Percentiles rank a stretch among this genome's conserved stretches.
phyloP scores from a whole-genome alignment of 73 alveolate genomes.

The Stentor roeselii region DNA sequence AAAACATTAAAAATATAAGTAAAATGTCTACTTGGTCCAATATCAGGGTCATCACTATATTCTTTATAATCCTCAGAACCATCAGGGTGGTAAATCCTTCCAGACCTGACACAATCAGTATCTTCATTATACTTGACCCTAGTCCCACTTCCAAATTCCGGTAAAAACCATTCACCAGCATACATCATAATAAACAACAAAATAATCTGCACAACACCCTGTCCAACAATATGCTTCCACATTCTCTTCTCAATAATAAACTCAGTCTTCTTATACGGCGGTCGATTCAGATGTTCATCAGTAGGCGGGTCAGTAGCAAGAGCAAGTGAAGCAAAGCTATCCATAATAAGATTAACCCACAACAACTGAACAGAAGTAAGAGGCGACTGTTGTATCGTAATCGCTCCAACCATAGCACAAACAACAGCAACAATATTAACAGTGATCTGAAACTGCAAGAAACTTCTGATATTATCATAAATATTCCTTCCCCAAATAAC shows the following conservation, averaged over 20 bases:
- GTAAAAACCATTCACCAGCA: conserved; percentile 61
- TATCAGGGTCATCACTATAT: conserved; percentile 49
- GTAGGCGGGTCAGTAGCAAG: conserved; percentile 93
- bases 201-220: conserved; percentile 60
- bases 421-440: conserved; percentile 81
- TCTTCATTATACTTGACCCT: too few relatives aligned
- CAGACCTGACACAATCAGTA: background rate
- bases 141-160: conserved; percentile 42
- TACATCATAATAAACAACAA: conserved; percentile 50
- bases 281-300: conserved; percentile 63
- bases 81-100: conserved; percentile 29
- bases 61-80: conserved; percentile 54
- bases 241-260: conserved; percentile 74
- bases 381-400: conserved; percentile 72
- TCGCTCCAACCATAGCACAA: conserved; percentile 79
- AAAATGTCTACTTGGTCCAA: conserved; percentile 85
- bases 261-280: conserved; percentile 75
- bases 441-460: conserved; percentile 83
- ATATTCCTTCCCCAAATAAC: too few relatives aligned
- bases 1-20: conserved; percentile 81
- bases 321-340: conserved; percentile 80
- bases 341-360: conserved; percentile 88
- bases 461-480: conserved; percentile 85
- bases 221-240: conserved; percentile 76
- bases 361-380: conserved; percentile 75